These are phyloP conservation scores for Zizania latifolia DNA, from an alignment of 176 grass and related monocot genomes.

Conservation along the genomic window DNA sequence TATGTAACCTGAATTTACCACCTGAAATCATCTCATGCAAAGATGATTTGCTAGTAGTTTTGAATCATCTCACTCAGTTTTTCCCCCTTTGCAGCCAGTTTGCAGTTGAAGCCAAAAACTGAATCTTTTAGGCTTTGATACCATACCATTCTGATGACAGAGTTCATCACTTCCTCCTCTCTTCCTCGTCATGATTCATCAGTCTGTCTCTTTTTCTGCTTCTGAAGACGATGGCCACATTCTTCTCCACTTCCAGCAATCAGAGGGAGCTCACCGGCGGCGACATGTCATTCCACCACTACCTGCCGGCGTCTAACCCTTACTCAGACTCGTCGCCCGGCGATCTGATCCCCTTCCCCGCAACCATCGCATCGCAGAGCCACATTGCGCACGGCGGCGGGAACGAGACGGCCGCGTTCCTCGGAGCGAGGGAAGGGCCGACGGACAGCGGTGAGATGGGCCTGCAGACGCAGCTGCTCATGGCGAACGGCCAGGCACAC, in stretches of 20 bases:
- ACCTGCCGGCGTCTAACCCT: slow-evolving; percentile 28
- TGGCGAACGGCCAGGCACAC: slow-evolving; percentile 36
- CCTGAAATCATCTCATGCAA: slow-evolving; percentile 5
- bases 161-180: neutral
- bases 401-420: slow-evolving; percentile 27
- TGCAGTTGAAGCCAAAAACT: neutral
- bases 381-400: slow-evolving; percentile 17
- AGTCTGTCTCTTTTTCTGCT: neutral
- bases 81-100: slow-evolving; percentile 3
- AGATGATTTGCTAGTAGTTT: neutral
- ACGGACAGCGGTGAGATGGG: slow-evolving; percentile 31
- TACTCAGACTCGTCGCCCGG: slow-evolving; percentile 49
- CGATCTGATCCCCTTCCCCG: slow-evolving; percentile 47
- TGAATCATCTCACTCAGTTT: neutral
- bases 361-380: slow-evolving; percentile 44
- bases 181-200: slow-evolving; percentile 13
- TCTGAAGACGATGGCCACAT: slow-evolving; percentile 67
- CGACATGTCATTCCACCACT: slow-evolving; percentile 49
- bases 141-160: slow-evolving; percentile 23
- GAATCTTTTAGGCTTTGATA: slow-evolving; percentile 11
- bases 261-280: slow-evolving; percentile 42
- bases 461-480: slow-evolving; percentile 57
- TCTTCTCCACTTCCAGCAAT: slow-evolving; percentile 56
- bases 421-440: slow-evolving; percentile 14
- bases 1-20: neutral